These are phyloP conservation scores for Ceratobasidium papillatum DNA, from an alignment of 1,284 basidiomycete species.

Conservation along the genomic window DNA sequence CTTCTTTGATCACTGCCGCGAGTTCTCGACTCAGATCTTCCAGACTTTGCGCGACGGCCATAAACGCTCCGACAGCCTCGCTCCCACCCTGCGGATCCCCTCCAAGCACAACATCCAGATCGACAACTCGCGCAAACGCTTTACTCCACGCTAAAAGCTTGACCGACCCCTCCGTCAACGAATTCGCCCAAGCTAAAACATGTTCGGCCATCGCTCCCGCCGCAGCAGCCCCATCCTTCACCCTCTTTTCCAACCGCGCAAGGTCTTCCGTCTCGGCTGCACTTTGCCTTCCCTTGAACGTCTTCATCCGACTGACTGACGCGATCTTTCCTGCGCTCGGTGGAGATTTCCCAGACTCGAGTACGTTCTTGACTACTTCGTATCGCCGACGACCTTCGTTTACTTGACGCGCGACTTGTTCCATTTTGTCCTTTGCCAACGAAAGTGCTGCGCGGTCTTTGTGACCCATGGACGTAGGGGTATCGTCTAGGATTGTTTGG, in stretches of 20 bases:
- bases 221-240: slow-evolving; percentile 64
- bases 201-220: slow-evolving; percentile 67
- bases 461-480: slow-evolving; percentile 68
- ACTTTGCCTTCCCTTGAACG: slow-evolving; percentile 1
- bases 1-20: slow-evolving; percentile 59
- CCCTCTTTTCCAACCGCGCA: slow-evolving; percentile 61
- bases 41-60: slow-evolving; percentile 21
- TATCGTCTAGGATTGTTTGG: slow-evolving; percentile 78
- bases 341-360: slow-evolving; percentile 44
- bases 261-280: slow-evolving; percentile 54
- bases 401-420: slow-evolving; percentile 81
- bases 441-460: slow-evolving; percentile 74
- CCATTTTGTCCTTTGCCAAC: slow-evolving; percentile 72
- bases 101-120: slow-evolving; percentile 59
- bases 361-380: slow-evolving; percentile 74
- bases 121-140: slow-evolving; percentile 72
- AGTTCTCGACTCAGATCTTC: slow-evolving; percentile 28
- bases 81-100: slow-evolving; percentile 74
- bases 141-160: slow-evolving; percentile 67
- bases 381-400: slow-evolving; percentile 87
- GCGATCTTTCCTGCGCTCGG: slow-evolving; percentile 3
- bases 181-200: slow-evolving; percentile 66
- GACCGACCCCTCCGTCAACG: slow-evolving; percentile 57
- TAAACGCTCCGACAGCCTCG: slow-evolving; percentile 31
- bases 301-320: background rate